Conservation (phyloP, 2,329 filamentous ascomycete species). For the Leptographium wingfieldii region DNA sequence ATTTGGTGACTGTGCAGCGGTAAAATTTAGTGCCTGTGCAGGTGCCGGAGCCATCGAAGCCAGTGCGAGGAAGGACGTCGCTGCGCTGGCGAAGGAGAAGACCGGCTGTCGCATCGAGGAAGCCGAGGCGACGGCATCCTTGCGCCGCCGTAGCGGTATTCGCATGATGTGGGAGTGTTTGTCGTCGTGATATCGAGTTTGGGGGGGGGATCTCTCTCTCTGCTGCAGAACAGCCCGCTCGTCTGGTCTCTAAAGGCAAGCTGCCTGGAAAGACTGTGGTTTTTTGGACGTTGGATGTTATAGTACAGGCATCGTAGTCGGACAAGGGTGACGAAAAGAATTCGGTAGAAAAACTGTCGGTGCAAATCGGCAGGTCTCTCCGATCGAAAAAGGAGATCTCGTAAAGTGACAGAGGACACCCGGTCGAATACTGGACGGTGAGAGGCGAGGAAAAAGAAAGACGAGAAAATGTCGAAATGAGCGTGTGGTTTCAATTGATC, state of each 20-base stretch:
- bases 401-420: not conserved
- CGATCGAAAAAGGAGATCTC: not conserved
- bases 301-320: not conserved
- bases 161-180: conserved; percentile 29
- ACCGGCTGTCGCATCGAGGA: conserved; percentile 9
- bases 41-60: conserved; percentile 27
- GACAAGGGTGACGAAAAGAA: not conserved
- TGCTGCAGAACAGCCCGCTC: not conserved
- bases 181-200: not conserved
- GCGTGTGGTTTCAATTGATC: not conserved
- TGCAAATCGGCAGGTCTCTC: not conserved
- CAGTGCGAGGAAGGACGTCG: conserved; percentile 24
- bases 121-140: conserved; percentile 16
- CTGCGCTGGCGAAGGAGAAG: conserved; percentile 4
- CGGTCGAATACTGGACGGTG: not conserved
- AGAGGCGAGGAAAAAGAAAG: not conserved
- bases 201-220: not conserved
- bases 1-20: conserved; percentile 51
- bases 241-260: not conserved
- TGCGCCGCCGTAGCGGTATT: conserved; percentile 30
- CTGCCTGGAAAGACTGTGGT: not conserved
- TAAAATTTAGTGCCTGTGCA: conserved; percentile 43
- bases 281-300: not conserved
- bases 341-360: not conserved
- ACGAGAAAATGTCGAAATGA: not conserved